Conservation (phyloP, 192 early-diverging fungal species). For the Rhizoclosmatium globosum region DNA sequence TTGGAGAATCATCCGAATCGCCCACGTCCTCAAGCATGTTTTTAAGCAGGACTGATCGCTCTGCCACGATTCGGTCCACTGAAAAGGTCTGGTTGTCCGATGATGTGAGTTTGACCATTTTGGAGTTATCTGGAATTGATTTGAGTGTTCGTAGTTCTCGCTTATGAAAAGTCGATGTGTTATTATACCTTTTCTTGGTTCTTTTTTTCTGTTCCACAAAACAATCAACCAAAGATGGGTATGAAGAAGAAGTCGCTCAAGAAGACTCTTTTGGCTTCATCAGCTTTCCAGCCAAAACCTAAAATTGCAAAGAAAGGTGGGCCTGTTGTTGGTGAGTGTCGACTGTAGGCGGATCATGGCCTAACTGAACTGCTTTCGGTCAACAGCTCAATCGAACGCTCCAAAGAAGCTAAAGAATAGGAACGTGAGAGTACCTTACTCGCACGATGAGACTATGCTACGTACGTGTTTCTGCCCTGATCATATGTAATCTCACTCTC, state of each 20-base stretch:
- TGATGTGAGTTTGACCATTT: constrained; percentile 31
- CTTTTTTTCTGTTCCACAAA: background rate
- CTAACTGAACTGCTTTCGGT: background rate
- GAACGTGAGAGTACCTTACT: constrained; percentile 14
- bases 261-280: background rate
- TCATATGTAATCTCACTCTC: background rate
- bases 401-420: constrained; percentile 12
- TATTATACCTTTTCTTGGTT: background rate
- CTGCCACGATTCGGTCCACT: constrained; percentile 70
- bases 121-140: no score
- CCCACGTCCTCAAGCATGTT: constrained; percentile 85
- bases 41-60: constrained; percentile 75
- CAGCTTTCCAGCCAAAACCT: background rate
- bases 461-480: background rate
- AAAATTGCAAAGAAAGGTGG: background rate
- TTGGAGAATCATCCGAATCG: constrained; percentile 60
- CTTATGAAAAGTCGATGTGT: background rate
- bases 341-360: background rate
- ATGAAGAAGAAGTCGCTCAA: background rate
- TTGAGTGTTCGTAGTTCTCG: no score
- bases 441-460: constrained; percentile 17
- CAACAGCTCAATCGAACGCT: background rate
- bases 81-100: constrained; percentile 53
- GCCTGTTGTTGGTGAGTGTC: background rate
- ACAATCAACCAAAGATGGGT: background rate